phyloP scores from a whole-genome alignment of 768 basidiomycete species.

The Mycena belliarum region DNA sequence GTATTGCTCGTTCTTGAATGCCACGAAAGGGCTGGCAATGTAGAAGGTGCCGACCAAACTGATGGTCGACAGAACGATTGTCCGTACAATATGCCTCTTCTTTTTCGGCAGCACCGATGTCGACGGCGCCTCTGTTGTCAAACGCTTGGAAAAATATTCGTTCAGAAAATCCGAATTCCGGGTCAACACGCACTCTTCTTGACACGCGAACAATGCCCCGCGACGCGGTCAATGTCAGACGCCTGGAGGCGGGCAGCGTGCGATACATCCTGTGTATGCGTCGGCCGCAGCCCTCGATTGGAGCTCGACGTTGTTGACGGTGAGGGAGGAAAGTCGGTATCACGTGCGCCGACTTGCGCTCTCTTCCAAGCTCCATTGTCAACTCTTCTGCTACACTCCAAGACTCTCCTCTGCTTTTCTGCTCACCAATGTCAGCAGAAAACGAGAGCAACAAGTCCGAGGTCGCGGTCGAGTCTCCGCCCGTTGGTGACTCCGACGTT shows the following conservation, averaged over 20 bases:
- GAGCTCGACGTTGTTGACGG: slow-evolving; percentile 9
- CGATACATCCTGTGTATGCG: slow-evolving; percentile 50
- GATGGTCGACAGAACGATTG: slow-evolving; percentile 67
- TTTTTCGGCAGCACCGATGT: slow-evolving; percentile 44
- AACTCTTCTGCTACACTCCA: too few species aligned
- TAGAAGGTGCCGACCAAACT: slow-evolving; percentile 77
- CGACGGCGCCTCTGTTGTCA: slow-evolving; percentile 57
- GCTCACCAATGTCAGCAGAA: slow-evolving; percentile 12
- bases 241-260: slow-evolving; percentile 57
- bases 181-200: slow-evolving; percentile 48
- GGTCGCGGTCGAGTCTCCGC: background rate
- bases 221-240: slow-evolving; percentile 43
- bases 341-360: too few species aligned
- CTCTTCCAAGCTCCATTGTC: too few species aligned
- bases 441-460: slow-evolving; percentile 13
- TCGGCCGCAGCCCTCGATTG: slow-evolving; percentile 14
- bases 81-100: slow-evolving; percentile 55
- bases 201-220: slow-evolving; percentile 52
- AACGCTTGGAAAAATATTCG: slow-evolving; percentile 45
- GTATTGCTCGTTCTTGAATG: slow-evolving; percentile 77
- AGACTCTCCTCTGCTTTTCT: background rate
- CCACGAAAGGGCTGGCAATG: slow-evolving; percentile 74
- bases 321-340: background rate
- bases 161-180: background rate
- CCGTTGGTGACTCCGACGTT: background rate